These are phyloP conservation scores for Xylaria palmicola DNA, from an alignment of 495 filamentous ascomycete species.

Conservation along the genomic window DNA sequence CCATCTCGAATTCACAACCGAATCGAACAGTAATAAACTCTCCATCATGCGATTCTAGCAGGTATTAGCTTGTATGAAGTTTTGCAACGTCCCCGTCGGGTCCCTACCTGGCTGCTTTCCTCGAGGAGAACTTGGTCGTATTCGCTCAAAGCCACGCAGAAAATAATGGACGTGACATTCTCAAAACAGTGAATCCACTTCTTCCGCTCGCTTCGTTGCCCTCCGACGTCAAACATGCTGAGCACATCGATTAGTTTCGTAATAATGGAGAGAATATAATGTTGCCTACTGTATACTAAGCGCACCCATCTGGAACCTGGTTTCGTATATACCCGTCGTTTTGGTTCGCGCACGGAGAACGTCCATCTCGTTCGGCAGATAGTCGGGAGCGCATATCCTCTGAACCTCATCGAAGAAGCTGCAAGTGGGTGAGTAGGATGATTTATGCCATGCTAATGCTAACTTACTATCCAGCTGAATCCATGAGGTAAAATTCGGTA, in stretches of 20 bases:
- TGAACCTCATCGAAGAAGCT: slow-evolving; percentile 95
- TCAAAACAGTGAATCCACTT: slow-evolving; percentile 99
- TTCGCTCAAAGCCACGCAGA: slow-evolving; percentile 96
- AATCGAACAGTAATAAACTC: slow-evolving; percentile 94
- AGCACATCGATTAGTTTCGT: slow-evolving; percentile 21
- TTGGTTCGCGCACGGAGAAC: slow-evolving; percentile 94
- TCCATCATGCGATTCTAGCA: slow-evolving; percentile 97
- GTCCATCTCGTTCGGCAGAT: slow-evolving; percentile 88
- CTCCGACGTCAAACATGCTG: slow-evolving; percentile 99
- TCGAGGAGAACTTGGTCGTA: slow-evolving; percentile 97
- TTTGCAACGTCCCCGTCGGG: slow-evolving; percentile 7
- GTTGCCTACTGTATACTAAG: slow-evolving; percentile 91
- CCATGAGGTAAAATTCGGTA: slow-evolving; percentile 98
- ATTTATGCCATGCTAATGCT: neutral
- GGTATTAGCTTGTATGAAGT: slow-evolving; percentile 21
- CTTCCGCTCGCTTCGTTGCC: slow-evolving; percentile 94
- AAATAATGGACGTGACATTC: slow-evolving; percentile 99
- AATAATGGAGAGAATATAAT: neutral
- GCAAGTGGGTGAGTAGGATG: slow-evolving; percentile 14
- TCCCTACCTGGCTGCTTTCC: slow-evolving; percentile 87
- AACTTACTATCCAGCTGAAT: slow-evolving; percentile 95
- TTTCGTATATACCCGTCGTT: slow-evolving; percentile 99
- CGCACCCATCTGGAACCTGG: slow-evolving; percentile 95
- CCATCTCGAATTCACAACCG: slow-evolving; percentile 97
- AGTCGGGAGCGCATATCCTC: slow-evolving; percentile 80